phyloP scores from a whole-genome alignment of 2,329 filamentous ascomycete genomes.

The Fusarium sp. region DNA sequence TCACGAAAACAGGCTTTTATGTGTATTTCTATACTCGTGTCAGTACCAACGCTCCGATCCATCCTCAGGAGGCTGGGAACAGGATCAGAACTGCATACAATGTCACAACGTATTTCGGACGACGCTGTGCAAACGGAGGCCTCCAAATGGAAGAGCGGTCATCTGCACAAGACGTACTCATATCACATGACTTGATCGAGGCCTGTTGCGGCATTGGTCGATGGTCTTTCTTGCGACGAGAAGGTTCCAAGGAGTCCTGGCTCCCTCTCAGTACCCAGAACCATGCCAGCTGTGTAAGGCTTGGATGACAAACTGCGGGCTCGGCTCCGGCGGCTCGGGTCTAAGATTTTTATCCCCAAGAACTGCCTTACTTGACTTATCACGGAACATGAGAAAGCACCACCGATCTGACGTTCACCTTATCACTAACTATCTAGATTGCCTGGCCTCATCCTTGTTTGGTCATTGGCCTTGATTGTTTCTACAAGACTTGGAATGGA shows the following conservation, averaged over 20 bases:
- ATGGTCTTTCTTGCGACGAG: neutral
- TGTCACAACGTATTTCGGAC: neutral
- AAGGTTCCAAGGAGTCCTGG: neutral
- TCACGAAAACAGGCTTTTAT: neutral
- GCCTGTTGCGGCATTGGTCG: neutral
- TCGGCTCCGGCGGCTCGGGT: neutral
- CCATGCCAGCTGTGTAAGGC: neutral
- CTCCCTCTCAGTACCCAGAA: neutral
- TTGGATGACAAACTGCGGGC: neutral
- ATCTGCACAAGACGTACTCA: neutral
- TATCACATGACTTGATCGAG: neutral
- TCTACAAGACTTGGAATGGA: neutral
- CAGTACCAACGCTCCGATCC: neutral
- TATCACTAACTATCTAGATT: neutral
- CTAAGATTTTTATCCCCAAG: neutral
- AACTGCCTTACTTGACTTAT: neutral
- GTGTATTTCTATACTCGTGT: neutral
- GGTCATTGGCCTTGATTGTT: neutral
- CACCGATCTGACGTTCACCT: neutral
- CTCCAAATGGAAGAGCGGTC: neutral
- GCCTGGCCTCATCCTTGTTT: neutral
- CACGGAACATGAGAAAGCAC: neutral
- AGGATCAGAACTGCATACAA: neutral
- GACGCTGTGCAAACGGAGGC: neutral
- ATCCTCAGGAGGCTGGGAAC: neutral